These are phyloP conservation scores for Macadamia integrifolia DNA, from an alignment of 164 flowering plant species.

Conservation along the genomic window DNA sequence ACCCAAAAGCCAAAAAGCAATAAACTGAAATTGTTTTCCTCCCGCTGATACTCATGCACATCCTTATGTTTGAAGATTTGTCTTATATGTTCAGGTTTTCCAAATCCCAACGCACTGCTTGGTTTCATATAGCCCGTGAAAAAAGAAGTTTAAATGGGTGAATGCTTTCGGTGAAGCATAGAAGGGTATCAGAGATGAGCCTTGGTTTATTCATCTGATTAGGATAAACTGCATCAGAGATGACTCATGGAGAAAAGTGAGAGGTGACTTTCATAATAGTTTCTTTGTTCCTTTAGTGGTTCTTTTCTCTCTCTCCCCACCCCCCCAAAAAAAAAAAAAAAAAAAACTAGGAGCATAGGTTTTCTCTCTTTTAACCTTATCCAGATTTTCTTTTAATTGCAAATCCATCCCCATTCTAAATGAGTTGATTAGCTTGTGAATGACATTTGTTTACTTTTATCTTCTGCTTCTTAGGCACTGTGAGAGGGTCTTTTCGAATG, in stretches of 20 bases:
- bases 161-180: not conserved
- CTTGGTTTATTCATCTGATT: not conserved
- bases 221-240: not conserved
- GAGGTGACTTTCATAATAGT: conserved; percentile 8
- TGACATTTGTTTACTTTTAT: not conserved
- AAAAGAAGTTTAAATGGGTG: not conserved
- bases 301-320: not conserved
- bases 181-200: not conserved
- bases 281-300: not conserved
- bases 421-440: not conserved
- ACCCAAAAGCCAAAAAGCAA: too few relatives aligned
- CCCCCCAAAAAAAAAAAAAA: too few relatives aligned
- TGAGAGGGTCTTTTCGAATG: conserved; percentile 46
- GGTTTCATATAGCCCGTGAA: not conserved
- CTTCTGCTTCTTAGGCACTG: conserved; percentile 12
- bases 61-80: not conserved
- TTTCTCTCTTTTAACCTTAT: not conserved
- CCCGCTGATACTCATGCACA: not conserved
- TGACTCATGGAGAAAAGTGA: conserved; percentile 13
- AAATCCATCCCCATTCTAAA: too few relatives aligned
- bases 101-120: not conserved
- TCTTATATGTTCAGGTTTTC: conserved; percentile 4
- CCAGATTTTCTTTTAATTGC: not conserved
- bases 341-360: not conserved
- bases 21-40: not conserved